These are phyloP conservation scores for Calonectria pteridis DNA, from an alignment of 2,329 filamentous ascomycete species.

Conservation along the genomic window DNA sequence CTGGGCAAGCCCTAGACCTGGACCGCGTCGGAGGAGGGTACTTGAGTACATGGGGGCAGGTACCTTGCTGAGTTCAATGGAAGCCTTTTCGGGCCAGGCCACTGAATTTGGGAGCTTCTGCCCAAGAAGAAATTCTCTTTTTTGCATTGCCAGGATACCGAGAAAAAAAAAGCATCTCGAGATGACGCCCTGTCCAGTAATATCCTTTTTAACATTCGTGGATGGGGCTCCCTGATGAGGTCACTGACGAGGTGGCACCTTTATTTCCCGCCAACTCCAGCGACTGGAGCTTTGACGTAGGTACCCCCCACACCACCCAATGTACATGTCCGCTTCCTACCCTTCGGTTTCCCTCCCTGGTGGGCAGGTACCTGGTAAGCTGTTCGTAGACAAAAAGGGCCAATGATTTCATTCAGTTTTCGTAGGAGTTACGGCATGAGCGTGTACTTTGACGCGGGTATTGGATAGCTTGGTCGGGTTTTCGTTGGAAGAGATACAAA, in stretches of 20 bases:
- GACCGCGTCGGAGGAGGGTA: constrained; percentile 1
- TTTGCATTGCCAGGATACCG: background rate
- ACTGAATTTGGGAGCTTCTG: background rate
- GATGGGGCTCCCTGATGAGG: constrained; percentile 9
- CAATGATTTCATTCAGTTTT: background rate
- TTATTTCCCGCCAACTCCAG: constrained; percentile 7
- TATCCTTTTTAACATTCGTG: constrained; percentile 9
- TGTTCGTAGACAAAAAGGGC: background rate
- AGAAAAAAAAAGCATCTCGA: background rate
- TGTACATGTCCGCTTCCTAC: background rate
- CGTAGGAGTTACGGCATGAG: background rate
- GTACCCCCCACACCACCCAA: background rate
- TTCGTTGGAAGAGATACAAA: background rate
- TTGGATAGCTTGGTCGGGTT: background rate
- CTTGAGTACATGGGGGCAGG: background rate
- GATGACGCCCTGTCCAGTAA: background rate
- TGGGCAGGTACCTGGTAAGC: background rate
- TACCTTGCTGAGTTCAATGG: background rate
- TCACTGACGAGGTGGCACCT: constrained; percentile 15
- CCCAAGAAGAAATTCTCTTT: too few species aligned
- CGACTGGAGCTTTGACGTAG: constrained; percentile 5
- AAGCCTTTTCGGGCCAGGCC: too few species aligned
- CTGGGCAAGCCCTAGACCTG: background rate
- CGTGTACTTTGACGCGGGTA: background rate
- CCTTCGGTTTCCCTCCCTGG: background rate